Base-by-base conservation (phyloP, 1,284 basidiomycete species). In the Boletus mariae region DNA sequence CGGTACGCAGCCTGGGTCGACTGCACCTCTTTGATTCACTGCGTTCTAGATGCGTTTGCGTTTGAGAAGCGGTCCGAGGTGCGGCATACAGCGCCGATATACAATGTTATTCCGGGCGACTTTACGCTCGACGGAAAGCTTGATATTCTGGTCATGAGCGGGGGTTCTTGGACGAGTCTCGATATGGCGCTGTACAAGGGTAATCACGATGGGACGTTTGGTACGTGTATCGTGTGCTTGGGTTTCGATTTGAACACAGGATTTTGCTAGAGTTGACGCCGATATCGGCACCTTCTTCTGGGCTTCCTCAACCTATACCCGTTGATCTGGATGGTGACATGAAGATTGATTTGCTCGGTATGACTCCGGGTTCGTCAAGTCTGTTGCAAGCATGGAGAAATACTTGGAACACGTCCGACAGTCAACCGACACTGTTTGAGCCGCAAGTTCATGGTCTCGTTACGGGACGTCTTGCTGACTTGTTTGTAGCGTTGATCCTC, bases 101-200 rank as follows among this genome's bases (percentile, higher is more conserved):
- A 78, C 57, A 98, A 97, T 65, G 85, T 95, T 41, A 81, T 98
- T 1, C 94, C 95, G 0, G 91, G 90, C 20, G 96, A 99, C 71
- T 95, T 90, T 67, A 91, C 94, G 29, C 90, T 94, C 66, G 89
- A 95, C 57, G 96, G 96, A 10, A 85, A 84, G 62, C 78, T 98
- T 6, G 96, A 98, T 71, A 67, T 98, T 4, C 81, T 98, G 6
- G 81, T 98, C 50, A 94, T 98, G 90, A 81, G 83, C 47, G 75
- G 82, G 59, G 78, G 72, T 59, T 68, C 65, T 50, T 76, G 64
- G 52, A 75, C 62, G 60, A 80, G 79, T 55, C 70, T 90, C 28
- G 81, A 84, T 31, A 78, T 94, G 72, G 74, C 73, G 12, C 69
- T 96, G 13, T 92, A 92, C 67, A 73, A 83, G 52, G 86, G 83